These are phyloP conservation scores for Malania oleifera DNA, from an alignment of 164 flowering plant genomes.

Conservation along the genomic window DNA sequence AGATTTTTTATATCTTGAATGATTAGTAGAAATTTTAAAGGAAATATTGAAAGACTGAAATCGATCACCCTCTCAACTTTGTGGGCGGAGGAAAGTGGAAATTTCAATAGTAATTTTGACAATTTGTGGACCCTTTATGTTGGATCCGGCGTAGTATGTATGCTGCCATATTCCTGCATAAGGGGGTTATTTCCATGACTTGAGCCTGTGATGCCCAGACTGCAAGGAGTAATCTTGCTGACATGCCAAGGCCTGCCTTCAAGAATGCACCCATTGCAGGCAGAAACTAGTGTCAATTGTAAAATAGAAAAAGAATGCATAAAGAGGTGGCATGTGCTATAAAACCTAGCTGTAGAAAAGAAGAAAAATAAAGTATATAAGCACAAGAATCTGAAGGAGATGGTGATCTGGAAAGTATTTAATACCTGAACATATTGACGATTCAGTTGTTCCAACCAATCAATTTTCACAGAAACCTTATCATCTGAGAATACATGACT, in stretches of 20 bases:
- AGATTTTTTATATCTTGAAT: too few relatives aligned
- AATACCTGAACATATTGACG: constrained; percentile 87
- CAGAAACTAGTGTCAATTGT: neutral
- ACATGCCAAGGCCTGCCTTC: neutral
- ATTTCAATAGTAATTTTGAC: too few relatives aligned
- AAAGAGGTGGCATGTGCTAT: neutral
- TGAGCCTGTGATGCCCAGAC: too few relatives aligned
- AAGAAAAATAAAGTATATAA: neutral
- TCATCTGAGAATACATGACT: constrained; percentile 85
- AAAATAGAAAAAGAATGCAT: neutral
- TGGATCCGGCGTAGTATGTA: too few relatives aligned
- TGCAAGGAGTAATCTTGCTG: too few relatives aligned
- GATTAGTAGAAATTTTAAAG: too few relatives aligned
- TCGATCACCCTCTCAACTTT: too few relatives aligned
- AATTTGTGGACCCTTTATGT: too few relatives aligned
- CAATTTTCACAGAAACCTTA: constrained; percentile 80
- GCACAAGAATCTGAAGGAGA: neutral
- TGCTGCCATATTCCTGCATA: too few relatives aligned
- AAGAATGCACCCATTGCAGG: neutral
- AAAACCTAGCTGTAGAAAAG: neutral
- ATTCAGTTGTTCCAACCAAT: constrained; percentile 88
- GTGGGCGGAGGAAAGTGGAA: too few relatives aligned
- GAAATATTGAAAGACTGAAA: too few relatives aligned
- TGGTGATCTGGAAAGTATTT: neutral
- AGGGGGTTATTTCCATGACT: too few relatives aligned